A percentile compares a stretch with the other conserved stretches of the same genome.
Evolutionary conservation across 2,329 filamentous ascomycete species (phyloP).

Genomic region (Sporothrix humicola): DNA sequence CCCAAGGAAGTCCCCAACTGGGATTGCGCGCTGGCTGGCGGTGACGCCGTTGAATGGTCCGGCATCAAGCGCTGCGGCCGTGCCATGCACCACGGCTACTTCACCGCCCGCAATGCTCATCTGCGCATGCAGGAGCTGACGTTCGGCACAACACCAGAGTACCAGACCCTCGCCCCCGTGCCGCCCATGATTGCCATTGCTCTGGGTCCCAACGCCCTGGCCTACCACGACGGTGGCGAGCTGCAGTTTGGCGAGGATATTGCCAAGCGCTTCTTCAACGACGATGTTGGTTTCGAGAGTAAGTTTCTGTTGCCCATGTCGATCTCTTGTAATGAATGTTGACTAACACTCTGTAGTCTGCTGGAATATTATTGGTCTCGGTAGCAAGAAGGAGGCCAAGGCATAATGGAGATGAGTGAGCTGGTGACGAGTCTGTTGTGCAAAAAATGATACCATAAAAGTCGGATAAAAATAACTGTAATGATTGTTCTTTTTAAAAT

Average conservation of each 20-base stretch:
- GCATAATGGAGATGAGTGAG: neutral
- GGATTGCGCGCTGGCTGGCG: conserved; percentile 68
- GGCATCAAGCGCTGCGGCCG: conserved; percentile 80
- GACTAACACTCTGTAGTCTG: conserved; percentile 31
- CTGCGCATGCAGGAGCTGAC: conserved; percentile 60
- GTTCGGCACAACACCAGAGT: conserved; percentile 50
- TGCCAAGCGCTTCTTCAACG: conserved; percentile 67
- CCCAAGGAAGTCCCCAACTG: conserved; percentile 60
- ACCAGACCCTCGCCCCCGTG: conserved; percentile 58
- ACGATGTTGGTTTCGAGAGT: conserved; percentile 70
- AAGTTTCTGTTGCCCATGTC: conserved; percentile 45
- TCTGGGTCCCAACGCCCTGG: conserved; percentile 71
- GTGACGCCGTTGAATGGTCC: conserved; percentile 73
- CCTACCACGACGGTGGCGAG: conserved; percentile 63
- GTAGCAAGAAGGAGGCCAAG: conserved; percentile 16
- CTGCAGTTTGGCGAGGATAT: conserved; percentile 67
- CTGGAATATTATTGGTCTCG: conserved; percentile 29
- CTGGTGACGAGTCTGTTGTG: neutral
- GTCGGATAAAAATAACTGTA: neutral
- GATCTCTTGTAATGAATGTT: neutral
- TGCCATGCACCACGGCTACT: conserved; percentile 75
- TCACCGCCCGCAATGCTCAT: conserved; percentile 70
- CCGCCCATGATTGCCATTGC: conserved; percentile 73
- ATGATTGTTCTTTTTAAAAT: neutral
- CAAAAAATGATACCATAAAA: neutral